Evolutionary conservation across 805 yeast genomes (phyloP), one percentile per base, ranked within the genome.

Genomic region (Saccharomycopsis selenospora): DNA sequence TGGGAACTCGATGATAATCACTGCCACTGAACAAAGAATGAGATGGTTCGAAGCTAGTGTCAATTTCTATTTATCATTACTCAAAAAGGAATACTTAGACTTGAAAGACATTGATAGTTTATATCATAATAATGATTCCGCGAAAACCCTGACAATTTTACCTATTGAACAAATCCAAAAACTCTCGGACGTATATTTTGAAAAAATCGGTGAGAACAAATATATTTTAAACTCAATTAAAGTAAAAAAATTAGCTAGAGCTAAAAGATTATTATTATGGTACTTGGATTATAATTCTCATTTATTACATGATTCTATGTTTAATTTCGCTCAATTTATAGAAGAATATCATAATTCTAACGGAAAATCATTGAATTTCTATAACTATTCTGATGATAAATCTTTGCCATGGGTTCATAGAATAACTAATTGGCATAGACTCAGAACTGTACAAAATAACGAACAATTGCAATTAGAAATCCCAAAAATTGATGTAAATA

Each of bases 201-300:
- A 64, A 46, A 55, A 53, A 1, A 51, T 57, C 3, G 57, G 53
- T 25, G 57, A 42, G 13, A 14, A 27, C 10, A 36, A 11, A 11
- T 70, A 70, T 53, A 64, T 63, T 43, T 50, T 70, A 29, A 55
- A 61, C 22, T 59, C 72, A 1, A 49, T 65, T 13, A 61, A 59
- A 27, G 48, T 50, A 13, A 24, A 14, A 33, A 68, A 64, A 48
- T 58, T 64, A n/a, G 58, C 60, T 46, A 56, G 70, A 8, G 66
- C 66, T 17, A 68, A 67, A 51, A 56, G 74, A 42, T 59, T 70
- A 18, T 51, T 71, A 27, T 51, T 69, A 45, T 69, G 75, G 75
- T 48, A 58, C 20, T 57, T 71, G 44, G 62, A 69, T 54, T 65
- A 48, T 59, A 54, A 66, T 30, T 40, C 49, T 13, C 49, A 65